A percentile compares a stretch with the other conserved stretches of the same genome.
Evolutionary conservation across 2,329 filamentous ascomycete genomes (phyloP).

Genomic region (Plectosphaerella sp.): DNA sequence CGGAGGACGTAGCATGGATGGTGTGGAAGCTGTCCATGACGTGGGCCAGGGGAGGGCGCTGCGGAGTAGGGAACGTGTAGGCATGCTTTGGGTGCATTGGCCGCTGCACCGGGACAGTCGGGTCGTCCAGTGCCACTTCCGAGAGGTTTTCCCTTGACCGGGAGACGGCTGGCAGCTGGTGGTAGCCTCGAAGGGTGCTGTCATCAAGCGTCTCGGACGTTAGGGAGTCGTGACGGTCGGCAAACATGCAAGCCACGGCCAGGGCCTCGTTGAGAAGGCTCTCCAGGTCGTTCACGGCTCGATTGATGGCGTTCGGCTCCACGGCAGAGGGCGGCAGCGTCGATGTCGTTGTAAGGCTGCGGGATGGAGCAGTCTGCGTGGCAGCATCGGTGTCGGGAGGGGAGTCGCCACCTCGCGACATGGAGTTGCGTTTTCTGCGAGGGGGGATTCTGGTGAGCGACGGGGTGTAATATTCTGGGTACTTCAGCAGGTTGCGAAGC

Average conservation of each 20-base stretch:
- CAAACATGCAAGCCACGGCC: constrained; percentile 34
- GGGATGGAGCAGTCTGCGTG: background rate
- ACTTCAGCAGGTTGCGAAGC: constrained; percentile 25
- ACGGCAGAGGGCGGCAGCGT: constrained; percentile 11
- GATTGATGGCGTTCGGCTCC: constrained; percentile 22
- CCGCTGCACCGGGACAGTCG: background rate
- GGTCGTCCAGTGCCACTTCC: constrained; percentile 3
- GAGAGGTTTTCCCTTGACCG: background rate
- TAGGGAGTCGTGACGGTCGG: constrained; percentile 22
- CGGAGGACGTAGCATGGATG: constrained; percentile 10
- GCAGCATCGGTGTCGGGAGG: background rate
- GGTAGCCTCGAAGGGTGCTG: background rate
- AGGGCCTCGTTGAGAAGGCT: constrained; percentile 41
- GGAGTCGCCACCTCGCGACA: background rate
- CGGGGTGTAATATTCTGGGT: constrained; percentile 17
- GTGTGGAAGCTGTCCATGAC: constrained; percentile 17
- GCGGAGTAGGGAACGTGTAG: constrained; percentile 16
- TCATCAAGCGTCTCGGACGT: background rate
- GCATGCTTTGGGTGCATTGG: constrained; percentile 13
- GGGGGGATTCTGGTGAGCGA: constrained; percentile 21
- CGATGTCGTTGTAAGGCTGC: constrained; percentile 9
- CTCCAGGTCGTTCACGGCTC: constrained; percentile 37
- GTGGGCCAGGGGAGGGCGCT: constrained; percentile 19
- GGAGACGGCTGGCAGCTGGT: background rate
- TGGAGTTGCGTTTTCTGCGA: background rate